Conservation (phyloP, 2,329 filamentous ascomycete genomes). For the Exophiala xenobiotica region DNA sequence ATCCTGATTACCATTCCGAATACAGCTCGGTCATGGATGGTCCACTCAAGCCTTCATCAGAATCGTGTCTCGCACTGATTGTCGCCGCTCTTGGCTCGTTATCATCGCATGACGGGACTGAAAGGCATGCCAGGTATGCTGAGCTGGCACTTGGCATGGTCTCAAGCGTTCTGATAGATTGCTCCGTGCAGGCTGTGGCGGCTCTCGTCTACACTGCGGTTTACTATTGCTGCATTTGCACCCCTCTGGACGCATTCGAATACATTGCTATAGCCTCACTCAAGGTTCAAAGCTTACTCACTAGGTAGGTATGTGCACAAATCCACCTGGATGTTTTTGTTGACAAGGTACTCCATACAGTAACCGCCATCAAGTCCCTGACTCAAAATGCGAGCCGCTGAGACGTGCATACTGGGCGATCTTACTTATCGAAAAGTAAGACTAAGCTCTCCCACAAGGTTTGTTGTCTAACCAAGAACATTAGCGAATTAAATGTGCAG, state of each 20-base stretch:
- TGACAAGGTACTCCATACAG: background rate
- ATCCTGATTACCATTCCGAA: constrained; percentile 26
- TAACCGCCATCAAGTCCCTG: background rate
- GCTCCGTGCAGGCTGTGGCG: constrained; percentile 31
- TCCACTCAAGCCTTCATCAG: constrained; percentile 23
- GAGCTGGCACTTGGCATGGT: constrained; percentile 27
- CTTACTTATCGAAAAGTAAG: constrained; percentile 32
- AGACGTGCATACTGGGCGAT: constrained; percentile 31
- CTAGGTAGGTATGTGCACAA: constrained; percentile 19
- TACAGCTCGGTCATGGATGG: constrained; percentile 29
- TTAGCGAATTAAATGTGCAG: constrained; percentile 31
- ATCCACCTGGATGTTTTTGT: constrained; percentile 1
- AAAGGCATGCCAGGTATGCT: constrained; percentile 27
- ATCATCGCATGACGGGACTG: constrained; percentile 12
- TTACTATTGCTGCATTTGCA: constrained; percentile 33
- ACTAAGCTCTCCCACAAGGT: background rate
- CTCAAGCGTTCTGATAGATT: constrained; percentile 30
- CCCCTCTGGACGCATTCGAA: constrained; percentile 35
- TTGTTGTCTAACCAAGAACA: background rate
- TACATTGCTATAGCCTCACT: constrained; percentile 34
- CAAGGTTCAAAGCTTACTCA: constrained; percentile 34
- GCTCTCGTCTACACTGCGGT: constrained; percentile 32
- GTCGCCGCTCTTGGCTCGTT: constrained; percentile 34
- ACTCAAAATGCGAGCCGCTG: constrained; percentile 20
- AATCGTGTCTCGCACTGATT: constrained; percentile 32